Base-by-base conservation (phyloP, 345 rosid species). In the Aegle marmelos region DNA sequence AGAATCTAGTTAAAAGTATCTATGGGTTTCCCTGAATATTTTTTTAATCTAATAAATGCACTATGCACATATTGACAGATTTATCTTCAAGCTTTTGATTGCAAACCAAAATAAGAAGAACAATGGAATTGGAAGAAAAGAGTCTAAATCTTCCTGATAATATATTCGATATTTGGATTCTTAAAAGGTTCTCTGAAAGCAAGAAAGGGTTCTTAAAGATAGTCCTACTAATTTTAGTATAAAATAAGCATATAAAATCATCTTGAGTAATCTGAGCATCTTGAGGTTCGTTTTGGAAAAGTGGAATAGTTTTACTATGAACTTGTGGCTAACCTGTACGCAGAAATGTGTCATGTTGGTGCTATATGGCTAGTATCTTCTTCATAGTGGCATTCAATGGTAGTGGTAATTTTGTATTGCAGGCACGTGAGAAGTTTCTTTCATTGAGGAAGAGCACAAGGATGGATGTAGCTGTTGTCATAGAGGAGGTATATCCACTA, bases 391-490 rank as follows among this genome's bases (percentile, higher is more conserved):
- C 57, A 70, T 68, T 67, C 68, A 68, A 75, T 84, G 77, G 59
- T 24, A 34, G 39, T 70, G n/a, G 19, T 24, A 22, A 67, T 74
- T 72, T 77, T 72, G 64, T 58, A 53, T 41, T 57, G 78, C 84
- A 92, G 97, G 94, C 97, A 64, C 88, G 97, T 65, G 97, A 92
- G 76, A 92, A 92, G 81, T 89, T 83, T 87, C 84, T 92, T 56
- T 90, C 97, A n/a, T 72, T 92, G 85, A 89, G 87, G 81, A 92
- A 92, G 86, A 90, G 92, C 82, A 88, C 97, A 30, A 85, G 90
- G 84, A 73, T 84, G 80, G 94, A 92, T 79, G 82, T 90, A 65
- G 91, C 94, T 78, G 82, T 90, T 39, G 83, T 81, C 56, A 78
- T 92, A 68, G 91, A 92, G 86, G 97, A 92, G 93, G 97, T 92